Evolutionary conservation across 805 yeast species (phyloP), one percentile per base, ranked within the genome.

Genomic region (Ogataea salicorniae): DNA sequence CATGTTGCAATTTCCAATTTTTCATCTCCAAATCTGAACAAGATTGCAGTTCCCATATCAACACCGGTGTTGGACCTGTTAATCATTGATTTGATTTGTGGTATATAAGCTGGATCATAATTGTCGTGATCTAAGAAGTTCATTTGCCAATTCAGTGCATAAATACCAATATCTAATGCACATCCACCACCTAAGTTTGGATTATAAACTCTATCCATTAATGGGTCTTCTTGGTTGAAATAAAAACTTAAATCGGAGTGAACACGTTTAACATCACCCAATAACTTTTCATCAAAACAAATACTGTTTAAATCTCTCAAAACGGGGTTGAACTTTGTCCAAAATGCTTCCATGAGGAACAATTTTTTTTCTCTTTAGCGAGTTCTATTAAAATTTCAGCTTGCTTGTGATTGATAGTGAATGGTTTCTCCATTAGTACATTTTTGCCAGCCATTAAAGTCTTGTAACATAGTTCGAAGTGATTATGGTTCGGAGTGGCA

Each of bases 271-370:
- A 78, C 62, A n/a, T 72, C 73, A 7, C 85, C 85, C 41, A 79
- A 55, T 4, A 23, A 13, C 9, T 29, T 16, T 14, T 36, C 71
- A 66, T 35, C 69, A 64, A 51, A 65, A 64, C 33, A 75, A 48
- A 47, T 64, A 59, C 36, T 64, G 48, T 46, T 65, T 52, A 44
- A 71, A 57, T 64, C 60, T 29, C 55, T 52, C 20, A 71, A 57
- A 4, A 74, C 53, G 1, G 84, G 84, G 62, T 74, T 71, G 52
- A 73, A 76, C 42, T 79, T 67, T 5, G 81, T 71, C 83, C 83
- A 77, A 39, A 75, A 73, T 2, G 79, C 84, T 58, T 80, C 86
- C 81, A 80, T 75, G 34, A 80, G 64, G 49, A 74, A 77, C 38
- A 70, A 59, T 2, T 69, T 64, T 69, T 64, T 58, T 72, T 70